These are phyloP conservation scores for Rhododendron ferrugineum DNA, from an alignment of 148 eudicot species.

Conservation along the genomic window DNA sequence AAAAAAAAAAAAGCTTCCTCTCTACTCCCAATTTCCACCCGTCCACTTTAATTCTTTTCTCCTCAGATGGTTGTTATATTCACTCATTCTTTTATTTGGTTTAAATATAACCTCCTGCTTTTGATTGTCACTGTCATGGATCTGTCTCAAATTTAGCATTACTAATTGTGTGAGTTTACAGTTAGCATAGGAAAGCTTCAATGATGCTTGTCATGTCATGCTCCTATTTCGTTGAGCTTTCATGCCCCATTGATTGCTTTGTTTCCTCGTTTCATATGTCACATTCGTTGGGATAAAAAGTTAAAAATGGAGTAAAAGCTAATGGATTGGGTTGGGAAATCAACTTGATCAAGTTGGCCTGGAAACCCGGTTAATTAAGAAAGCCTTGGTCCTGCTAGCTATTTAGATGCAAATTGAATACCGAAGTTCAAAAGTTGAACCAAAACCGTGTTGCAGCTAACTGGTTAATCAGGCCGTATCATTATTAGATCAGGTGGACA, in stretches of 20 bases:
- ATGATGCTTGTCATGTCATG: background rate
- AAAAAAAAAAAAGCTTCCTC: background rate
- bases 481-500: background rate
- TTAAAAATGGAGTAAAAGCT: background rate
- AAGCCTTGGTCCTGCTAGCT: background rate
- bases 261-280: background rate
- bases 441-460: background rate
- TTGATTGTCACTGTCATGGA: background rate
- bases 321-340: background rate
- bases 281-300: background rate
- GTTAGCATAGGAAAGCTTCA: constrained; percentile 19
- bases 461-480: background rate
- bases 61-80: background rate
- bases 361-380: background rate
- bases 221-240: constrained; percentile 29
- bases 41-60: background rate
- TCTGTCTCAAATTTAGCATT: background rate
- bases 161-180: constrained; percentile 24
- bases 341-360: background rate
- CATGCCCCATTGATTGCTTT: constrained; percentile 18
- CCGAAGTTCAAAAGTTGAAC: background rate
- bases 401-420: background rate
- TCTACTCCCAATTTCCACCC: background rate
- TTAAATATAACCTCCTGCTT: background rate
- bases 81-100: background rate